phyloP scores from a whole-genome alignment of 305 asterid genomes.

The Solanum hybrid region DNA sequence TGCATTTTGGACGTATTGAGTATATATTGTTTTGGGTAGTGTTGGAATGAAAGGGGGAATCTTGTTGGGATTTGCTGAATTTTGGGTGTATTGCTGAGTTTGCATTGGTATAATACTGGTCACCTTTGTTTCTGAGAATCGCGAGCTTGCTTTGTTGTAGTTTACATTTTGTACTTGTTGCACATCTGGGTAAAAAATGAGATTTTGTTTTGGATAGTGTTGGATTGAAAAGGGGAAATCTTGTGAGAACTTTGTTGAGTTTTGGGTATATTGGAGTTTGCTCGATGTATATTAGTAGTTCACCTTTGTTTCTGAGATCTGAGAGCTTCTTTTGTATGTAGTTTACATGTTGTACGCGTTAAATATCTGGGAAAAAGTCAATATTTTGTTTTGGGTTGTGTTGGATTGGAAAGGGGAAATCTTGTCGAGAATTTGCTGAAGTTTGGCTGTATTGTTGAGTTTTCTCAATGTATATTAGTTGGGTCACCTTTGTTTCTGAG shows the following conservation, averaged over 20 bases:
- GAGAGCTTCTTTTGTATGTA: background rate
- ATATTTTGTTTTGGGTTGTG: background rate
- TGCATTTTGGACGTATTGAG: background rate
- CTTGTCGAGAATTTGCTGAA: background rate
- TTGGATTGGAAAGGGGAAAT: background rate
- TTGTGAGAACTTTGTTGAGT: background rate
- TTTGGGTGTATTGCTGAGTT: background rate
- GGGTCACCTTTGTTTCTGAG: background rate
- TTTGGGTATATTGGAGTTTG: background rate
- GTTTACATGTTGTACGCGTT: background rate
- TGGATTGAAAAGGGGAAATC: background rate
- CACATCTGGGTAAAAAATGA: background rate
- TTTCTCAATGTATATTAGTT: background rate
- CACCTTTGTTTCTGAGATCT: background rate
- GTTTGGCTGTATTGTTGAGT: background rate
- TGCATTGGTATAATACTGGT: background rate
- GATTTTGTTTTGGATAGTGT: no score
- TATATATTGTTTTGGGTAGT: background rate
- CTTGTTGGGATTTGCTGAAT: background rate
- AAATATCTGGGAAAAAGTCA: background rate
- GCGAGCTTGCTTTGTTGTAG: background rate
- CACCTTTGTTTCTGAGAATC: background rate
- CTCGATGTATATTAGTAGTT: background rate
- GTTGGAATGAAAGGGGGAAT: background rate
- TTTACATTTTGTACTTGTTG: background rate